phyloP scores from a whole-genome alignment of 2,329 filamentous ascomycete genomes.

The Metarhizium anisopliae region DNA sequence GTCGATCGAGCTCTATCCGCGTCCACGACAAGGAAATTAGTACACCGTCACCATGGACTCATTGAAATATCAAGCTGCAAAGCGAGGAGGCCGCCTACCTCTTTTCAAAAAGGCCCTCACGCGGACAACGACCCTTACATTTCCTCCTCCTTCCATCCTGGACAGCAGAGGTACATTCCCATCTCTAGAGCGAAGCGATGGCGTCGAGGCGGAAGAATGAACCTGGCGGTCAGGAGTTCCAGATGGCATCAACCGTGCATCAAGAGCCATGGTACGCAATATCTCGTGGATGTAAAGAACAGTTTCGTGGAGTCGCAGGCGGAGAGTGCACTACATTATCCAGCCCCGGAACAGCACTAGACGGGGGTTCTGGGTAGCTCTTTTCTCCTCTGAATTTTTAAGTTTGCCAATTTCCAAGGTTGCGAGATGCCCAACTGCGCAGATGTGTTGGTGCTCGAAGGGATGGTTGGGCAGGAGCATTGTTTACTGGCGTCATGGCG shows the following conservation, averaged over 20 bases:
- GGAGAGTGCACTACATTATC: slow-evolving; percentile 30
- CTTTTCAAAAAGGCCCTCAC: slow-evolving; percentile 70
- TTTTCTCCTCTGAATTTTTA: neutral
- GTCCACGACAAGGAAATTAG: neutral
- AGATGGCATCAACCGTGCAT: slow-evolving; percentile 36
- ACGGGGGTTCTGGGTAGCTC: neutral
- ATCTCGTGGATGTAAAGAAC: slow-evolving; percentile 30
- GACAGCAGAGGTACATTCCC: slow-evolving; percentile 49
- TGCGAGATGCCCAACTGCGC: neutral
- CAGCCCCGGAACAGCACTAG: slow-evolving; percentile 1
- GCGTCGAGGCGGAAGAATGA: slow-evolving; percentile 66
- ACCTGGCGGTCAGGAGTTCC: slow-evolving; percentile 29
- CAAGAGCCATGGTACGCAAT: slow-evolving; percentile 31
- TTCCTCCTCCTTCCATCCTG: slow-evolving; percentile 57
- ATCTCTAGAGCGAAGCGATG: slow-evolving; percentile 66
- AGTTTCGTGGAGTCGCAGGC: slow-evolving; percentile 29
- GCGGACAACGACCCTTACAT: slow-evolving; percentile 75
- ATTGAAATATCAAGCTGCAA: neutral
- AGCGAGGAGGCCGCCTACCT: slow-evolving; percentile 33
- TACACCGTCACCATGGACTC: slow-evolving; percentile 2
- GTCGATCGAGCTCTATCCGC: slow-evolving; percentile 64
- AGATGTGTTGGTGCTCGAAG: neutral
- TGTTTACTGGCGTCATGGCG: slow-evolving; percentile 23
- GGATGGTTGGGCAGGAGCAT: slow-evolving; percentile 7
- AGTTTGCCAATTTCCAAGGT: neutral